Conservation (phyloP, 345 rosid species). For the Brassica rapa region DNA sequence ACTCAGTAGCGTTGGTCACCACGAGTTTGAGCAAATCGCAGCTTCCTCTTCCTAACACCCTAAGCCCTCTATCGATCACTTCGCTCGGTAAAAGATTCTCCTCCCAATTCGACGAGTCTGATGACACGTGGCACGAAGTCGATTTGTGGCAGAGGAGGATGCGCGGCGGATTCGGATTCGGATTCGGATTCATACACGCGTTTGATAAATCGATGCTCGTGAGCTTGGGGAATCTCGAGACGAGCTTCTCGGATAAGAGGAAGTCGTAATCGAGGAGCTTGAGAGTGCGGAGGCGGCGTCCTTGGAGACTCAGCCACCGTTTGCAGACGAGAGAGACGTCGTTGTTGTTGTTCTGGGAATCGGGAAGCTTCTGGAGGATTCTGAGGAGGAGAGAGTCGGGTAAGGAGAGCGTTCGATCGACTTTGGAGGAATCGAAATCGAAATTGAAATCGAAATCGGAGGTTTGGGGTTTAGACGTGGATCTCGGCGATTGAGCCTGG, state of each 20-base stretch:
- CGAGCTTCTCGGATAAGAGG: conserved; percentile 64
- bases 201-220: conserved; percentile 51
- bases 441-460: conserved; percentile 34
- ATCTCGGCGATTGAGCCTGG: conserved; percentile 49
- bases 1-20: conserved; percentile 70
- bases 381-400: conserved; percentile 73
- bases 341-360: conserved; percentile 46
- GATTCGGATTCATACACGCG: conserved; percentile 47
- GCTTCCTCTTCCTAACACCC: conserved; percentile 54
- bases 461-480: conserved; percentile 43
- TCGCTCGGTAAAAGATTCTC: conserved; percentile 57
- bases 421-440: conserved; percentile 7
- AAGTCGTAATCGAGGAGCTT: conserved; percentile 70
- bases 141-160: conserved; percentile 50
- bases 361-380: conserved; percentile 62
- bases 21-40: conserved; percentile 71
- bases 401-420: conserved; percentile 70
- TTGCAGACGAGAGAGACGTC: conserved; percentile 69
- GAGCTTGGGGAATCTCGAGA: conserved; percentile 69
- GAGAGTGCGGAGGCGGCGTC: conserved; percentile 59
- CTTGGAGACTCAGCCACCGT: conserved; percentile 83
- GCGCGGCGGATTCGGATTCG: conserved; percentile 18
- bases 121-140: conserved; percentile 47
- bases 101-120: conserved; percentile 41
- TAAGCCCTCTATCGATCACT: conserved; percentile 61